These are phyloP conservation scores for Penicillium sp. DNA, from an alignment of 2,329 filamentous ascomycete genomes.

Conservation along the genomic window DNA sequence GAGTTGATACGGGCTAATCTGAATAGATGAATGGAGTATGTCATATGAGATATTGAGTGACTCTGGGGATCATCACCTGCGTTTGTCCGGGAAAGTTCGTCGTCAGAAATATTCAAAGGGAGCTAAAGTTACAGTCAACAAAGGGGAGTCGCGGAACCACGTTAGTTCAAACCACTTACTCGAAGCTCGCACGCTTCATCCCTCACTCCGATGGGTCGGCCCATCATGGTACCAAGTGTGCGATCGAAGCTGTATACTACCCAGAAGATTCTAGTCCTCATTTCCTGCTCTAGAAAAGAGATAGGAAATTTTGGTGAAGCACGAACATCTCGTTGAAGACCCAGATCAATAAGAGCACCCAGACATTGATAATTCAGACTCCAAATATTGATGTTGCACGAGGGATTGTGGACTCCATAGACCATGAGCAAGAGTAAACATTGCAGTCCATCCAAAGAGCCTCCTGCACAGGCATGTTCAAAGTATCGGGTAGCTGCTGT, in stretches of 20 bases:
- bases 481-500: conserved; percentile 48
- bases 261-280: conserved; percentile 56
- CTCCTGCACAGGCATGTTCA: conserved; percentile 48
- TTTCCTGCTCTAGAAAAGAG: conserved; percentile 50
- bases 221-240: conserved; percentile 54
- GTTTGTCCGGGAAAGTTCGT: conserved; percentile 12
- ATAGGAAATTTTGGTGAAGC: conserved; percentile 38
- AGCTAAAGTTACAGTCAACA: conserved; percentile 11
- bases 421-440: conserved; percentile 45
- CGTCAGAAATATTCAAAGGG: conserved; percentile 23
- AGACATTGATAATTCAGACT: conserved; percentile 56
- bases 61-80: neutral
- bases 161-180: conserved; percentile 29
- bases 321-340: conserved; percentile 51
- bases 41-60: conserved; percentile 31
- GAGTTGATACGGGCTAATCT: conserved; percentile 47
- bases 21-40: conserved; percentile 50
- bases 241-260: conserved; percentile 52
- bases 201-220: conserved; percentile 52
- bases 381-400: conserved; percentile 51
- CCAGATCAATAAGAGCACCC: conserved; percentile 50
- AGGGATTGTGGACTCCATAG: conserved; percentile 52
- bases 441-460: conserved; percentile 50
- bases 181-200: conserved; percentile 55
- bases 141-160: conserved; percentile 3